A percentile compares a stretch with the other conserved stretches of the same genome.
phyloP scores from a whole-genome alignment of 768 basidiomycete species.

The Agrocybe chaxingu region DNA sequence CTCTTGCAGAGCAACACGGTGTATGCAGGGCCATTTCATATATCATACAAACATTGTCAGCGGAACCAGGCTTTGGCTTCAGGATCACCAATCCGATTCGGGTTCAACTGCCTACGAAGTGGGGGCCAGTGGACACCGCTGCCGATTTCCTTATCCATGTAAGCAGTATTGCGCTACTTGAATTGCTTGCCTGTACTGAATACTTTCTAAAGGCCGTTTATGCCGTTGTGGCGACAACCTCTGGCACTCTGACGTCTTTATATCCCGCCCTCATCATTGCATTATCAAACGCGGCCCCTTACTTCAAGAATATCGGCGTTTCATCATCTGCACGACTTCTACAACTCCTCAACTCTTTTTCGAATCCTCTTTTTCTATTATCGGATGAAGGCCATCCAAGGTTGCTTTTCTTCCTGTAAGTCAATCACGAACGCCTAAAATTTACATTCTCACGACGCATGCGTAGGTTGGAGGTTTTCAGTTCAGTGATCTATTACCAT shows the following conservation, averaged over 20 bases:
- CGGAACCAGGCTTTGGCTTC: constrained; percentile 75
- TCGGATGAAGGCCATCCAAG: constrained; percentile 95
- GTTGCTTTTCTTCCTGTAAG: constrained; percentile 86
- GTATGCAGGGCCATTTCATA: constrained; percentile 87
- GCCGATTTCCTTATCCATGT: constrained; percentile 90
- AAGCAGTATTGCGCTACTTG: constrained; percentile 20
- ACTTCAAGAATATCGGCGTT: constrained; percentile 77
- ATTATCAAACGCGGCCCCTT: constrained; percentile 84
- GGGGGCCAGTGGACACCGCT: constrained; percentile 66
- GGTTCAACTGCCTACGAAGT: constrained; percentile 71
- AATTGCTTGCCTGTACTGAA: constrained; percentile 3
- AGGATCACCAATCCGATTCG: constrained; percentile 65
- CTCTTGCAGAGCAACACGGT: constrained; percentile 76
- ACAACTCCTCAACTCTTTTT: constrained; percentile 90
- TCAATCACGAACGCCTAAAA: constrained; percentile 1
- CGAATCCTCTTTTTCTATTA: constrained; percentile 83
- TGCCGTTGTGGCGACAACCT: constrained; percentile 84
- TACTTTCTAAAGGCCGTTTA: constrained; percentile 67
- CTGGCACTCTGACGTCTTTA: constrained; percentile 74
- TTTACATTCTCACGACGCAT: neutral
- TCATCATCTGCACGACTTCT: constrained; percentile 80
- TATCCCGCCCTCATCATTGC: constrained; percentile 94
- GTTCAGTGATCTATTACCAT: constrained; percentile 75
- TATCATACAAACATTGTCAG: constrained; percentile 87
- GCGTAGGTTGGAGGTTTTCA: constrained; percentile 85